Evolutionary conservation across 140 eudicot species (phyloP), one percentile per base, ranked within the genome.

Genomic region (Flaveria floridana): DNA sequence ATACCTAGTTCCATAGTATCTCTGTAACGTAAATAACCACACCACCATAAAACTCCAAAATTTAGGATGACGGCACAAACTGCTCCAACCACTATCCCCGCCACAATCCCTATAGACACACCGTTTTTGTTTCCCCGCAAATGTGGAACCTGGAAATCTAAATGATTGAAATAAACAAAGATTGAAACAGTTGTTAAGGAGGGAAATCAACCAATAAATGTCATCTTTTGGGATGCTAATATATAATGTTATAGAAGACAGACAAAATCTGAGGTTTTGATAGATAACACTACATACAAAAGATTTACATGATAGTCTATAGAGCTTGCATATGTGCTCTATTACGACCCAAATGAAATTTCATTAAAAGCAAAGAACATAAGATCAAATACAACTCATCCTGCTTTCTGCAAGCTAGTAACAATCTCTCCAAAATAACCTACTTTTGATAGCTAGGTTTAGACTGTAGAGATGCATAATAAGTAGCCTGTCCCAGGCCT

Each of bases 1-100:
- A 76, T 68, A 84, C 85, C 87, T 84, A 69, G 64, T 34, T 52
- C 77, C 55, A 23, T 61, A 26, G 81, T 11, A 55, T 78, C 79
- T 79, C 48, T 81, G 15, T n/a, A 26, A 20, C 72, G 30, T 10
- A 84, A 30, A 72, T 71, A 91, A 30, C 91, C 87, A 69, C 46
- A 76, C 91, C 89, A 76, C 91, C 95, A 87, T 53, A 86, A 84
- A 55, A 87, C 30, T 57, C 65, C 83, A 46, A 89, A 37, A 81
- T 82, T 21, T 37, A 87, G 39, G 53, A 72, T 19, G 63, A 81
- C 16, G 25, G 46, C 30, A 28, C 73, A 77, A 26, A 70, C 76
- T 68, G 76, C 82, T 56, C 78, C 91, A 65, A 81, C 28, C 50
- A 86, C 84, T 67, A 86, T 83, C 28, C 83, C 92, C 72, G 69